Evolutionary conservation across 2,329 filamentous ascomycete species (phyloP).

Genomic region (Apiospora rasikravindrae): DNA sequence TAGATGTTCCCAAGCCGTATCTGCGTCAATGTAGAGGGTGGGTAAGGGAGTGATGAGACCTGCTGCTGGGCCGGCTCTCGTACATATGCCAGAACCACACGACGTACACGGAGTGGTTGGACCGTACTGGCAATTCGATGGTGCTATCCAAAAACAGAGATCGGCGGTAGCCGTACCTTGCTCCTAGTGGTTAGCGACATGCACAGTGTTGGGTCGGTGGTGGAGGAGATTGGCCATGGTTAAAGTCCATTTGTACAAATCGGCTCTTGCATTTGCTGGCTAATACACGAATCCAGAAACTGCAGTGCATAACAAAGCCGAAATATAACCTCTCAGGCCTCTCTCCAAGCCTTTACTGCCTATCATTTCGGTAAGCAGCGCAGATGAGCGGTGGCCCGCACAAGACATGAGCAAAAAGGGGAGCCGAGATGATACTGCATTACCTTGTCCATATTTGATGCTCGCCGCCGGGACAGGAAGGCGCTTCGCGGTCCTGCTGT

Average conservation of each 20-base stretch:
- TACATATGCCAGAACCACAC: constrained; percentile 16
- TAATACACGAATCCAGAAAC: neutral
- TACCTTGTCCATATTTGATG: neutral
- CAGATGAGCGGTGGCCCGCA: neutral
- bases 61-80: constrained; percentile 10
- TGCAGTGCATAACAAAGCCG: constrained; percentile 13
- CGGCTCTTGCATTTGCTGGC: constrained; percentile 5
- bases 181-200: constrained; percentile 10
- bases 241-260: constrained; percentile 17
- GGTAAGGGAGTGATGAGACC: neutral
- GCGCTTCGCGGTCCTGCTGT: neutral
- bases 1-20: neutral
- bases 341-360: neutral
- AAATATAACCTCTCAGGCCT: constrained; percentile 13
- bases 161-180: constrained; percentile 18
- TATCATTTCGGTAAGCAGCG: constrained; percentile 13
- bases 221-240: constrained; percentile 11
- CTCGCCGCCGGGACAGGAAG: constrained; percentile 8
- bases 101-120: constrained; percentile 7
- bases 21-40: constrained; percentile 2
- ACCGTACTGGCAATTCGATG: constrained; percentile 1
- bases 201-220: constrained; percentile 9
- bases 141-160: constrained; percentile 15
- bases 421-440: neutral
- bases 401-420: neutral